These are phyloP conservation scores for Cyclotella cryptica DNA, from an alignment of 108 stramenopile genomes.

Conservation along the genomic window DNA sequence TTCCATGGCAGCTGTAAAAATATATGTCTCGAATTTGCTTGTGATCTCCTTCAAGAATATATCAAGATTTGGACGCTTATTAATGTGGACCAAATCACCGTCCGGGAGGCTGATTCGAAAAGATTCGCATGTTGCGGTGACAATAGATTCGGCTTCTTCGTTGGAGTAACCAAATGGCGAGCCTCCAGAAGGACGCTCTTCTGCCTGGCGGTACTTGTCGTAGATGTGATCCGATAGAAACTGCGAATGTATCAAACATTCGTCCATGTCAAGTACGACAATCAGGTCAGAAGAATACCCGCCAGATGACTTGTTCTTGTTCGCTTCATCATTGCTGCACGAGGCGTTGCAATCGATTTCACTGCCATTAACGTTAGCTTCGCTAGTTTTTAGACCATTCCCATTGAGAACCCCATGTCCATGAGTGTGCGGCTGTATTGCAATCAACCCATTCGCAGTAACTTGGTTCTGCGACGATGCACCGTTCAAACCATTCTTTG, in stretches of 20 bases:
- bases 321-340: background rate
- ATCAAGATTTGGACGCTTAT: slow-evolving; percentile 94
- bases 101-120: slow-evolving; percentile 82
- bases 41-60: slow-evolving; percentile 85
- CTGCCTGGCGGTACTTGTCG: slow-evolving; percentile 64
- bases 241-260: slow-evolving; percentile 98
- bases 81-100: slow-evolving; percentile 91
- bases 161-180: slow-evolving; percentile 13
- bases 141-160: slow-evolving; percentile 52
- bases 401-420: slow-evolving; percentile 9
- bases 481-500: slow-evolving; percentile 31
- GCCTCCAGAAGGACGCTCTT: slow-evolving; percentile 42
- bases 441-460: slow-evolving; percentile 1
- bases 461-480: background rate
- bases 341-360: slow-evolving; percentile 3
- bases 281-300: slow-evolving; percentile 77
- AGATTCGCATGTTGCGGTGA: slow-evolving; percentile 54
- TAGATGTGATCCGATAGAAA: slow-evolving; percentile 69
- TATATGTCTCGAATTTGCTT: slow-evolving; percentile 88
- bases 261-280: slow-evolving; percentile 98
- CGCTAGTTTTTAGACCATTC: slow-evolving; percentile 18
- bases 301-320: background rate
- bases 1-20: slow-evolving; percentile 97
- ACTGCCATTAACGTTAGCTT: background rate
- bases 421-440: background rate